Base-by-base conservation (phyloP, 495 filamentous ascomycete species). In the Pyrenula massariospora region DNA sequence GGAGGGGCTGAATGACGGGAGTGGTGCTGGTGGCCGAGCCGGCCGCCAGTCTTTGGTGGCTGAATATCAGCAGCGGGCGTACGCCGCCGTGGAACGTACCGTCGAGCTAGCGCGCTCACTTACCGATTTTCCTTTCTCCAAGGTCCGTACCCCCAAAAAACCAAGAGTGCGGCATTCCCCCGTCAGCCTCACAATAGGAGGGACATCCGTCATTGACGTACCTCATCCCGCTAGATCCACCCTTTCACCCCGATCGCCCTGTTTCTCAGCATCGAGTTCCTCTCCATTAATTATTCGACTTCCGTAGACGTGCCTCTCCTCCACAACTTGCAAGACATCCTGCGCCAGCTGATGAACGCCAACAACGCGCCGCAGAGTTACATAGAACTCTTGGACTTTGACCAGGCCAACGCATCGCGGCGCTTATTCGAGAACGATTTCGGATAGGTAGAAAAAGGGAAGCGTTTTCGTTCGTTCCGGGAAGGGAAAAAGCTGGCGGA, bases 91-190 rank as follows among this genome's bases (percentile, higher is more conserved):
- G 15, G 57, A 62, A 52, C 65, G 71, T 47, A 76, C 77, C 31
- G 66, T 72, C 24, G 55, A 59, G 3, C 60, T 78, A 2, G 64
- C 71, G 1, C 72, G 65, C 21, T 67, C 68, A 5, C 65, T 77
- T 42, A 65, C 69, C 12, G 65, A 77, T 24, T 64, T 78, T 10
- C 70, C 68, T 22, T 77, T 67, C 56, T 73, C 73, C 57, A 69
- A 63, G 57, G 67, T 66, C 58, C 20, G 48, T 19, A 21, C 24
- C 19, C 12, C 23, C 31, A 42, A 42, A 15, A 42, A 42, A 15
- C n/a, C n/a, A 42, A 42, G 31, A 42, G 8, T 42, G 31, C 31
- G 5, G 31, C 31, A 42, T 5, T 8, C 31, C 31, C 31, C 31
- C 31, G 31, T 15, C 31, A 42, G 31, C 31, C 15, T 42, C 15